These are phyloP conservation scores for Xylaria sp. DNA, from an alignment of 495 filamentous ascomycete species.

Conservation along the genomic window DNA sequence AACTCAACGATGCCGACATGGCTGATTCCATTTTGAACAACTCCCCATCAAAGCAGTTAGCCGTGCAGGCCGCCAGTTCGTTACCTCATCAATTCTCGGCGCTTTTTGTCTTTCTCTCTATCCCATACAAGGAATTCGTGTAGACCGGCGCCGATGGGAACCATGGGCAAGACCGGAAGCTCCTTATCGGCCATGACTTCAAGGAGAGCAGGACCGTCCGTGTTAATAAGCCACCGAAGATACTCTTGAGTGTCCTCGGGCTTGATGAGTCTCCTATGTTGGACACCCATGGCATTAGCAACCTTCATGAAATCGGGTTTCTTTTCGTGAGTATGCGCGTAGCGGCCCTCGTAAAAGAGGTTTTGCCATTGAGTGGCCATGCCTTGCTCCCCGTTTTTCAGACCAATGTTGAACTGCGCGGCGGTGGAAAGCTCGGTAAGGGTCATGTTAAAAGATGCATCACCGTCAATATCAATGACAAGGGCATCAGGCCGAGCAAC, in stretches of 20 bases:
- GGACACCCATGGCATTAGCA: conserved; percentile 81
- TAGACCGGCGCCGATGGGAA: conserved; percentile 82
- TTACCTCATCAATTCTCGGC: conserved; percentile 73
- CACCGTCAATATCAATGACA: conserved; percentile 94
- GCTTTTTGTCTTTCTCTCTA: conserved; percentile 75
- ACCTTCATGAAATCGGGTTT: conserved; percentile 90
- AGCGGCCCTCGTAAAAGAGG: conserved; percentile 91
- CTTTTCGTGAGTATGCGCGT: conserved; percentile 88
- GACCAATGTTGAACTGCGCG: conserved; percentile 86
- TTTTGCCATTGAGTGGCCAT: conserved; percentile 98
- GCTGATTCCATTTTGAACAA: conserved; percentile 16
- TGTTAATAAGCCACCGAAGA: conserved; percentile 87
- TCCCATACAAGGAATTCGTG: conserved; percentile 96
- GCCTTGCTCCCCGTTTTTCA: conserved; percentile 96
- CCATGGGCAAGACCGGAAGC: conserved; percentile 98
- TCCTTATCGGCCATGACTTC: conserved; percentile 77
- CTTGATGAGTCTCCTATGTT: conserved; percentile 67
- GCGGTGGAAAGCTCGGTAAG: conserved; percentile 90
- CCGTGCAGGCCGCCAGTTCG: conserved; percentile 65
- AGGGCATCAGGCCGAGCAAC: conserved; percentile 84
- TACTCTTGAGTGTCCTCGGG: conserved; percentile 76
- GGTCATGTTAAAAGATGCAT: conserved; percentile 97
- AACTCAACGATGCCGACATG: background rate
- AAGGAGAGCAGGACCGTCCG: conserved; percentile 77
- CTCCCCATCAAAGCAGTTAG: conserved; percentile 34